phyloP scores from a whole-genome alignment of 2,329 filamentous ascomycete genomes.

The Xylariaceae sp. region DNA sequence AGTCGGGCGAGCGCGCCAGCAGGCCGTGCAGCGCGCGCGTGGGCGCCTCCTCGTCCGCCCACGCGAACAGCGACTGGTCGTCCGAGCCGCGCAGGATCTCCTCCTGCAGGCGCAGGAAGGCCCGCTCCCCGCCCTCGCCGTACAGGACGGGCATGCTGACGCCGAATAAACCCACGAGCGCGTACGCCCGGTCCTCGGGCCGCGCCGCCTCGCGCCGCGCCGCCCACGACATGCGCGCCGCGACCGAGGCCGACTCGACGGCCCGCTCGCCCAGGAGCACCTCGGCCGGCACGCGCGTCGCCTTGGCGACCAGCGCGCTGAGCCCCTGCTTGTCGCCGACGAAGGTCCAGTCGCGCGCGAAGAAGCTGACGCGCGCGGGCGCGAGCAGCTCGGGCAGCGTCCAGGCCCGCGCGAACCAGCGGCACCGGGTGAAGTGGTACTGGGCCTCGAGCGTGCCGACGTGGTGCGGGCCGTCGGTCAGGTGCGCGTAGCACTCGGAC shows the following conservation, averaged over 20 bases:
- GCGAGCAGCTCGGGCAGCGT: slow-evolving; percentile 8
- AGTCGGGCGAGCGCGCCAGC: slow-evolving; percentile 39
- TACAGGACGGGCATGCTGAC: slow-evolving; percentile 10
- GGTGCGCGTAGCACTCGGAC: background rate
- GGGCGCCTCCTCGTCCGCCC: too few relatives aligned
- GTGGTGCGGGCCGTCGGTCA: slow-evolving; percentile 6
- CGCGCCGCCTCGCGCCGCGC: slow-evolving; percentile 7
- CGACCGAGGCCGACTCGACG: slow-evolving; percentile 1
- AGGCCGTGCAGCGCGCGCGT: slow-evolving; percentile 13
- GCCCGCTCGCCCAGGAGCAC: background rate
- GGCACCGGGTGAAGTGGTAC: background rate
- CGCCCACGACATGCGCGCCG: slow-evolving; percentile 11
- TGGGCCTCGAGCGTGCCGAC: background rate
- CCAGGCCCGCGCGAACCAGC: slow-evolving; percentile 6
- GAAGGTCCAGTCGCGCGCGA: slow-evolving; percentile 3
- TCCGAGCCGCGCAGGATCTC: slow-evolving; percentile 9
- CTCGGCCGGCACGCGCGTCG: background rate
- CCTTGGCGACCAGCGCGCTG: background rate
- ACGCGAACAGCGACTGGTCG: slow-evolving; percentile 12
- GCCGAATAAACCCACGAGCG: slow-evolving; percentile 6
- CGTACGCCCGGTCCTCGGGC: slow-evolving; percentile 8
- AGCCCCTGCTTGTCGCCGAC: background rate
- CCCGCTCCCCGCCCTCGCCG: slow-evolving; percentile 7
- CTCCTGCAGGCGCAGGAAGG: slow-evolving; percentile 9
- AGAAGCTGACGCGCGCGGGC: slow-evolving; percentile 6